Base-by-base conservation (phyloP, 164 flowering plant species). In the Cinnamomum micranthum region DNA sequence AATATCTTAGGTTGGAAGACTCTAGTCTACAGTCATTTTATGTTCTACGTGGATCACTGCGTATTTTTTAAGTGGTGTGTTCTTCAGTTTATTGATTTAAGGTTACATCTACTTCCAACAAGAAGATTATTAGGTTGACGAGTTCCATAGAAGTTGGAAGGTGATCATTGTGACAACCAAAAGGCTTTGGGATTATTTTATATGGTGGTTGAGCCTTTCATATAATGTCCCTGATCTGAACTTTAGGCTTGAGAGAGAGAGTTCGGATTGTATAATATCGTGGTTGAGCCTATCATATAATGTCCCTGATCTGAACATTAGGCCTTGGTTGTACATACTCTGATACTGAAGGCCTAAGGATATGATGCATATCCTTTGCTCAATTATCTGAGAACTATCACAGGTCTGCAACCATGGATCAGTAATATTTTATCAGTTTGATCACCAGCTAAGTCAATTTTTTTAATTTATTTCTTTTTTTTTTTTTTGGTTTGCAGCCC, bases 401-500 rank as follows among this genome's bases (percentile, higher is more conserved):
- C 47, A 41, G 1, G 47, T 41, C 11, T 6, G 47, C 10, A 41
- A 41, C 47, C 47, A 41, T 41, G 47, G 47, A 55, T 15, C 60
- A 17, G 0, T 14, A 15, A 55, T 55, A 20, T 55, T 55, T 55
- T 55, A 14, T 55, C 17, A 5, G n/a, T 55, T 17, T 55, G n/a
- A 20, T 55, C 7, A 55, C 6, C 20, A 14, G n/a, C 60, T 3
- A 55, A 14, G 10, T 6, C 51, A 25, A 63, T 5, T 25, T 65
- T 12, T 52, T 65, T 17, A 1, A 13, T 73, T 17, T 31, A 20
- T 35, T 73, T 65, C 50, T 65, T 35, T 1, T 65, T 12, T 27
- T 5, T 1, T 19, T 70, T 52, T 70, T 1, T n/a, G n/a, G n/a
- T n/a, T 0, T 77, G 58, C 85, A 94, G 98, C 90, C 80, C 19